A percentile compares a stretch with the other conserved stretches of the same genome.
These are phyloP conservation scores for Clonostachys rosea DNA, from an alignment of 2,329 filamentous ascomycete species.

Conservation along the genomic window DNA sequence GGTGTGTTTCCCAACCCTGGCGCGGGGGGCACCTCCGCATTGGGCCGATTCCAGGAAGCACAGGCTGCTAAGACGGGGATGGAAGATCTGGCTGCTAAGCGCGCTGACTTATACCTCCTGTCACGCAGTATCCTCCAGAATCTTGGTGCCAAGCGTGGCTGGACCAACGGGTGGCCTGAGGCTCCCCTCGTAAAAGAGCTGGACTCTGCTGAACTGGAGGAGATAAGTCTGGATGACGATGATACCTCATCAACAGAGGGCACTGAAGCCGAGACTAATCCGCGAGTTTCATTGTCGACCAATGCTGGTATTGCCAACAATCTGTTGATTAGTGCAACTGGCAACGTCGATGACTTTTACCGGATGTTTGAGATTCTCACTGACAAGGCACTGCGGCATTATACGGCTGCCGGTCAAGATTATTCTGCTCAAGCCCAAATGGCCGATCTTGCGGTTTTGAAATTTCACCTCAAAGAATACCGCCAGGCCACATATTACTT, in stretches of 20 bases:
- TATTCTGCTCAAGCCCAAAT: constrained; percentile 75
- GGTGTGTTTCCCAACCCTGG: constrained; percentile 46
- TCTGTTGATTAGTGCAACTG: constrained; percentile 56
- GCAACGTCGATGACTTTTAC: constrained; percentile 60
- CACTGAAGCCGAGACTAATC: constrained; percentile 4
- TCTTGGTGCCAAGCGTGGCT: constrained; percentile 65
- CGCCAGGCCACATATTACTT: constrained; percentile 73
- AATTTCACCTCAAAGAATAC: constrained; percentile 73
- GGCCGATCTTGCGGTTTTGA: constrained; percentile 81
- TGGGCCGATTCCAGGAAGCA: constrained; percentile 31
- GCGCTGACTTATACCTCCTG: constrained; percentile 77
- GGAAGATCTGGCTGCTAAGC: constrained; percentile 75
- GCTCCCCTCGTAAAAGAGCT: constrained; percentile 45
- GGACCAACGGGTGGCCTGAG: constrained; percentile 72
- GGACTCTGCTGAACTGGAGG: constrained; percentile 45
- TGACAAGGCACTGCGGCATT: constrained; percentile 78
- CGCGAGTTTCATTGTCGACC: constrained; percentile 8
- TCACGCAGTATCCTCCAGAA: constrained; percentile 76
- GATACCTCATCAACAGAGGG: constrained; percentile 8
- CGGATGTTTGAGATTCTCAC: constrained; percentile 72
- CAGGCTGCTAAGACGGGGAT: constrained; percentile 60
- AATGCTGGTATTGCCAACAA: constrained; percentile 33
- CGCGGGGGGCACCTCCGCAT: constrained; percentile 27
- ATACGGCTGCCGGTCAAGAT: constrained; percentile 70
- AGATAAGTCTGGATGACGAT: constrained; percentile 48